Conservation (phyloP, 78 protist genomes). For the Dictyostelium brefeldianum region DNA sequence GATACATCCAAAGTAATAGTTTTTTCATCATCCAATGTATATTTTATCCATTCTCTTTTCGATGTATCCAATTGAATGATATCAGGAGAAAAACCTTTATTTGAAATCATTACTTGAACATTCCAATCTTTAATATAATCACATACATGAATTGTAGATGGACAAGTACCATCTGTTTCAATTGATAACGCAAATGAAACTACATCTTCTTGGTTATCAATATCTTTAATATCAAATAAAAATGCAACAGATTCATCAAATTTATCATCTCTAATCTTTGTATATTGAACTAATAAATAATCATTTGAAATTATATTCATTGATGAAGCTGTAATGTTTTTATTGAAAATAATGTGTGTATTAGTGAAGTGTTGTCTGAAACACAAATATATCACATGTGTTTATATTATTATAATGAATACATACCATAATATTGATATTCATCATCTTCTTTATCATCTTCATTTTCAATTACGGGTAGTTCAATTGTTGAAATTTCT, state of each 20-base stretch:
- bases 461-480: not conserved
- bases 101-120: not conserved
- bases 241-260: not conserved
- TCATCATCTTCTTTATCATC: not conserved
- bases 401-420: no score
- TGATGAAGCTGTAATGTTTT: conserved; percentile 10
- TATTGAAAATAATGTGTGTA: not conserved
- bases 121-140: conserved; percentile 16
- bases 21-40: not conserved
- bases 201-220: not conserved
- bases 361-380: not conserved
- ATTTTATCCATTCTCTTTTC: not conserved
- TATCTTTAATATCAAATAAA: not conserved
- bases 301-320: not conserved
- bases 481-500: no score
- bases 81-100: not conserved
- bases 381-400: not conserved
- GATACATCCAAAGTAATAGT: not conserved
- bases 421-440: not conserved
- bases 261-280: not conserved
- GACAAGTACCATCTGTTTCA: not conserved
- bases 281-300: conserved; percentile 2
- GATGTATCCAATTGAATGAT: no score
- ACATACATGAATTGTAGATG: not conserved
- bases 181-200: not conserved